phyloP scores from a whole-genome alignment of 768 basidiomycete genomes.

The Rickenella mellea region DNA sequence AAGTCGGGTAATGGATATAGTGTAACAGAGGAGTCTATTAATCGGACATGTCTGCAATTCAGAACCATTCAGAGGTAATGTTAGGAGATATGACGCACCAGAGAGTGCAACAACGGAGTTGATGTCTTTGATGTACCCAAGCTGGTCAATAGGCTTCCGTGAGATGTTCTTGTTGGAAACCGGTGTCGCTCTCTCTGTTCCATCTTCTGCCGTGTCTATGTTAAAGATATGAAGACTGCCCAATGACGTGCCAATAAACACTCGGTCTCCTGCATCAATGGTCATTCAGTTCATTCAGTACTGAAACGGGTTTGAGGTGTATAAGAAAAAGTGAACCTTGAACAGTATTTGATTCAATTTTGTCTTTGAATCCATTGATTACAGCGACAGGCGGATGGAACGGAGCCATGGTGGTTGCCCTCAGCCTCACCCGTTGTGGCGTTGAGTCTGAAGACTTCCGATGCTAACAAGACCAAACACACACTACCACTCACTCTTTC shows the following conservation, averaged over 20 bases:
- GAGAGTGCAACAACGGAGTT: constrained; percentile 79
- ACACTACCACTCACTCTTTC: too few species aligned
- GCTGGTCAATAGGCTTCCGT: constrained; percentile 73
- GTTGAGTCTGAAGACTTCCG: too few species aligned
- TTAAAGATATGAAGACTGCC: constrained; percentile 47
- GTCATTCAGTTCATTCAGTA: background rate
- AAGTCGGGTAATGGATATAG: constrained; percentile 71
- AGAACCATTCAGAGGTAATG: background rate
- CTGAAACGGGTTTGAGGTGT: background rate
- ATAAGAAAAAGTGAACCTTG: constrained; percentile 24
- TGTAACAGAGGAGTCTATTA: constrained; percentile 59
- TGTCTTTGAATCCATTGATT: constrained; percentile 36
- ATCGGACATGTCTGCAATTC: constrained; percentile 2
- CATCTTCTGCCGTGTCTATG: constrained; percentile 21
- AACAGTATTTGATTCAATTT: constrained; percentile 34
- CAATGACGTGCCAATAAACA: constrained; percentile 54
- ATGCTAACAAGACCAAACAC: too few species aligned
- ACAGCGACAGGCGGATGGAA: constrained; percentile 17
- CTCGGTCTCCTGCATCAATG: constrained; percentile 32
- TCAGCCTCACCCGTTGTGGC: too few species aligned
- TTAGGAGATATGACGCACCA: constrained; percentile 36
- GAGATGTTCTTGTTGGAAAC: constrained; percentile 51
- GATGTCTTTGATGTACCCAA: constrained; percentile 79
- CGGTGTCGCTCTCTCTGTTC: constrained; percentile 38
- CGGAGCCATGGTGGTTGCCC: constrained; percentile 21